A percentile compares a stretch with the other conserved stretches of the same genome.
These are phyloP conservation scores for Kodamaea hsintzibuensis DNA, from an alignment of 805 yeast species.

Conservation along the genomic window DNA sequence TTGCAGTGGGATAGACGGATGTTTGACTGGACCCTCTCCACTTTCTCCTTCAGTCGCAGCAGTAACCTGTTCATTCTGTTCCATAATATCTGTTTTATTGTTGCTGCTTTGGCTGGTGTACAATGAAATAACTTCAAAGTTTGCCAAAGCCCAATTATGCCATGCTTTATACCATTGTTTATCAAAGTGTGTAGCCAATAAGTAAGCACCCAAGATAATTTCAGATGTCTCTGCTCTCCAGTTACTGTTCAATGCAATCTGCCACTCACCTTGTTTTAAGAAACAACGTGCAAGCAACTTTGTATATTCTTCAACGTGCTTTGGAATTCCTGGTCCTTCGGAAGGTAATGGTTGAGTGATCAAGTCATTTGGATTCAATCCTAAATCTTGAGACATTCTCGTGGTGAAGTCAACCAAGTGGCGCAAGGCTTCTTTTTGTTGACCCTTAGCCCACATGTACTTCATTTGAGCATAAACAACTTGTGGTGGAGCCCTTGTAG, in stretches of 20 bases:
- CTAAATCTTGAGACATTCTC: constrained; percentile 84
- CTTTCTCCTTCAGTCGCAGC: constrained; percentile 19
- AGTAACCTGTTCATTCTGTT: constrained; percentile 27
- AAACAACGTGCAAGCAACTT: constrained; percentile 89
- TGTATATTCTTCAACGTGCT: constrained; percentile 80
- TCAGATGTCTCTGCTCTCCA: constrained; percentile 82
- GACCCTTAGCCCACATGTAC: constrained; percentile 96
- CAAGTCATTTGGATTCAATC: constrained; percentile 82
- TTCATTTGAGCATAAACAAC: constrained; percentile 97
- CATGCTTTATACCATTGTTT: constrained; percentile 95
- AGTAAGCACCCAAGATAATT: constrained; percentile 85
- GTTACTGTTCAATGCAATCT: constrained; percentile 70
- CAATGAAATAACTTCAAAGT: constrained; percentile 88
- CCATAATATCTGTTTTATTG: constrained; percentile 26
- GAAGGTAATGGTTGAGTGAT: constrained; percentile 84
- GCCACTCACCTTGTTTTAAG: constrained; percentile 98
- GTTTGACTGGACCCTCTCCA: constrained; percentile 1
- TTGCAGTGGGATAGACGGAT: background rate
- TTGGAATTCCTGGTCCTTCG: constrained; percentile 65
- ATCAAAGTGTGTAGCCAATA: constrained; percentile 94
- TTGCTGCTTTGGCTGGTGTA: constrained; percentile 33
- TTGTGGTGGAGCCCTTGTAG: constrained; percentile 90
- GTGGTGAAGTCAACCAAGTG: constrained; percentile 90
- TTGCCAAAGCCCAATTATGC: constrained; percentile 99
- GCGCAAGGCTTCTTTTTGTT: constrained; percentile 78